phyloP scores from a whole-genome alignment of 768 basidiomycete species.

The Agrocybe chaxingu region DNA sequence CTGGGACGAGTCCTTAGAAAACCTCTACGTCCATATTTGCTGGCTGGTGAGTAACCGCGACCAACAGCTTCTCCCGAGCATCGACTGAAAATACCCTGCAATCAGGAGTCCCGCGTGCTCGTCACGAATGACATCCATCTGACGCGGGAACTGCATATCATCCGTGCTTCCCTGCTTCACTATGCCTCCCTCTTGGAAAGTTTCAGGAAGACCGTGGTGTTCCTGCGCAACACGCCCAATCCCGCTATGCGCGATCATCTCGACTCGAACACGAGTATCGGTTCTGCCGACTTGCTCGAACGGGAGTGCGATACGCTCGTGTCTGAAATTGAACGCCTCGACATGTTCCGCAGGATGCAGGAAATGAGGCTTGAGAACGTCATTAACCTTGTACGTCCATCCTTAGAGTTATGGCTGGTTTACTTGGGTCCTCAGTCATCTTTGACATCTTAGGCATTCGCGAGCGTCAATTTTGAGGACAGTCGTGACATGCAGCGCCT shows the following conservation, averaged over 20 bases:
- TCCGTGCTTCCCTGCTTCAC: conserved; percentile 53
- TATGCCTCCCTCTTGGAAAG: conserved; percentile 50
- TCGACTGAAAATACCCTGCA: neutral
- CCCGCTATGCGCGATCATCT: conserved; percentile 42
- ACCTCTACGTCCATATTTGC: conserved; percentile 46
- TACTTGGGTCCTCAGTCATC: neutral
- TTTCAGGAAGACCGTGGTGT: conserved; percentile 45
- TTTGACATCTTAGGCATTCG: conserved; percentile 33
- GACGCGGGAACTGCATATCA: conserved; percentile 48
- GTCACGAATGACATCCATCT: conserved; percentile 27
- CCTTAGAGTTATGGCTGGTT: neutral
- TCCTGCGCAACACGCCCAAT: conserved; percentile 42
- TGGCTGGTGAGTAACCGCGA: conserved; percentile 33
- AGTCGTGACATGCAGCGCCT: conserved; percentile 36
- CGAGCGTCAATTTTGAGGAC: conserved; percentile 41
- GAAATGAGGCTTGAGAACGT: conserved; percentile 44
- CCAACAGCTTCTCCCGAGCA: neutral
- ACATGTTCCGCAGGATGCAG: conserved; percentile 39
- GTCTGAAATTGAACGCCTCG: conserved; percentile 47
- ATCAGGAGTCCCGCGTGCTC: conserved; percentile 16
- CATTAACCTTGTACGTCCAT: conserved; percentile 36
- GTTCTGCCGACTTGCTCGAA: conserved; percentile 28
- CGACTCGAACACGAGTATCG: neutral
- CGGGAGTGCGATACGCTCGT: conserved; percentile 46
- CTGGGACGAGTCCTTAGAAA: conserved; percentile 57